Evolutionary conservation across 1,139 yeast species (phyloP).

Genomic region (Sugiyamaella novakii): DNA sequence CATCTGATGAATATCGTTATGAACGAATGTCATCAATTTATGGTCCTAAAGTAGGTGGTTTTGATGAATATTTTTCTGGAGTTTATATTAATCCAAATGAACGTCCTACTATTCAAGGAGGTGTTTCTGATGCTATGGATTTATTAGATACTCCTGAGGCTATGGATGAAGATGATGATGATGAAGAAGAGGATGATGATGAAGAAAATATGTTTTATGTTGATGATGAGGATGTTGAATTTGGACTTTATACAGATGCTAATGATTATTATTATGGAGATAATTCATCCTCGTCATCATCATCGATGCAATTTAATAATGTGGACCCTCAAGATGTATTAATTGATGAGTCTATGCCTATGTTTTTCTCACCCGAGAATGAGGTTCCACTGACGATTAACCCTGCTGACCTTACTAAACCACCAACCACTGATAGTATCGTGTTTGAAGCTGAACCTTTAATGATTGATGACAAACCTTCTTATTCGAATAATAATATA

Average conservation of each 20-base stretch:
- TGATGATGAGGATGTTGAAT: constrained; percentile 33
- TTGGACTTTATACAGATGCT: constrained; percentile 17
- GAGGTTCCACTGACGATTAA: constrained; percentile 6
- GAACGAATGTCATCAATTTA: constrained; percentile 8
- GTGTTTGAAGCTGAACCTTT: not conserved
- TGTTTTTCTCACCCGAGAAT: not conserved
- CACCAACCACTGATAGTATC: not conserved
- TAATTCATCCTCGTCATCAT: not conserved
- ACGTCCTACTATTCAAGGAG: constrained; percentile 12
- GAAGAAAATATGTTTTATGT: constrained; percentile 29
- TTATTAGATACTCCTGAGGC: constrained; percentile 29
- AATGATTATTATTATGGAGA: not conserved
- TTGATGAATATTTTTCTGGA: constrained; percentile 19
- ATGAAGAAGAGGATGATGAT: constrained; percentile 42
- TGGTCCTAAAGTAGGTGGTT: constrained; percentile 3
- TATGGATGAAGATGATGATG: constrained; percentile 35
- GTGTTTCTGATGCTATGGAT: constrained; percentile 17
- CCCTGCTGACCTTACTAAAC: constrained; percentile 11
- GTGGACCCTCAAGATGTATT: not conserved
- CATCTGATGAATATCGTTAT: constrained; percentile 27
- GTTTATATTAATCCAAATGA: constrained; percentile 22
- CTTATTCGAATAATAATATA: not conserved
- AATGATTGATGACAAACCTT: no score
- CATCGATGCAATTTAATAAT: not conserved
- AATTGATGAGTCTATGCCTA: not conserved